phyloP scores from a whole-genome alignment of 352 stramenopile species.

The Phytophthora tentaculata region DNA sequence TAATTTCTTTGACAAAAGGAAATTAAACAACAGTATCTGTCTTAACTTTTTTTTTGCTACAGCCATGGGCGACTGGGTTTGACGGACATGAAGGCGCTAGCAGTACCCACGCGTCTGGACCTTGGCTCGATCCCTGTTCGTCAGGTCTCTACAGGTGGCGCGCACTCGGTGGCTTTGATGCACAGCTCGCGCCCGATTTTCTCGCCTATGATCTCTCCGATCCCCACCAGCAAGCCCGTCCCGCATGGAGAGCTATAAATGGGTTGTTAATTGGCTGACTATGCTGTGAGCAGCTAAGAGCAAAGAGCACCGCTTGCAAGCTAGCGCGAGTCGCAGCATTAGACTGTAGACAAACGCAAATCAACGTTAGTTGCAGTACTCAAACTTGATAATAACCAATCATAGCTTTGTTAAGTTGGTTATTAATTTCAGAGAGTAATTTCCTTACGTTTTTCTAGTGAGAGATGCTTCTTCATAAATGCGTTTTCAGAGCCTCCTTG shows the following conservation, averaged over 20 bases:
- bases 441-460: not conserved
- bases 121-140: constrained; percentile 63
- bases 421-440: not conserved
- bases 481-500: constrained; percentile 1
- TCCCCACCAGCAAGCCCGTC: constrained; percentile 35
- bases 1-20: too few species aligned
- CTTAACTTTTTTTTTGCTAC: constrained; percentile 10
- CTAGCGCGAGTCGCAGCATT: too few species aligned
- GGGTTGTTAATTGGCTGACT: not conserved
- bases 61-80: constrained; percentile 78
- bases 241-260: constrained; percentile 35
- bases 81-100: constrained; percentile 56
- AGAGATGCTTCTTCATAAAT: constrained; percentile 1
- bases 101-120: constrained; percentile 60
- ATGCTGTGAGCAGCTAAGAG: too few species aligned
- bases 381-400: constrained; percentile 10
- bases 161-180: constrained; percentile 77
- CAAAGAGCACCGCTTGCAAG: not conserved
- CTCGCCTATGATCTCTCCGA: constrained; percentile 67
- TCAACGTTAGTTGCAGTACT: constrained; percentile 21
- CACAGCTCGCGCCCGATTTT: constrained; percentile 63
- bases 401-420: constrained; percentile 2
- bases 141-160: constrained; percentile 75
- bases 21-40: too few species aligned
- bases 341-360: not conserved